Conservation (phyloP, 2,329 filamentous ascomycete species). For the Clonostachys rosea region DNA sequence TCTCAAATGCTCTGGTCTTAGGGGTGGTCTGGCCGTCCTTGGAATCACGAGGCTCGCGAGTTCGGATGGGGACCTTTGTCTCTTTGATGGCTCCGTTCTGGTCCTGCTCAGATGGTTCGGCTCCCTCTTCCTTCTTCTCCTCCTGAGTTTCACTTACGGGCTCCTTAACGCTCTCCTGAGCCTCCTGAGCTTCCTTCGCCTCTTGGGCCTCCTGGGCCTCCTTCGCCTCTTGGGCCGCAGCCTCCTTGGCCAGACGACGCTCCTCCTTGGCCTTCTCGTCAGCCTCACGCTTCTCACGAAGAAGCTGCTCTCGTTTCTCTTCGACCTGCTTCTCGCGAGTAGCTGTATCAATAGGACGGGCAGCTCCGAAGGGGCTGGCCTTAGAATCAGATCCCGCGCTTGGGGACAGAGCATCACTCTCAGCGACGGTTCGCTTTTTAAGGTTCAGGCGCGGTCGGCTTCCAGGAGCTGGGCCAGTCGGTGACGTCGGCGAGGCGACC, state of each 20-base stretch:
- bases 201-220: constrained; percentile 25
- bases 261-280: constrained; percentile 84
- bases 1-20: constrained; percentile 53
- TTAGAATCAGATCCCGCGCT: constrained; percentile 64
- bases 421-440: constrained; percentile 84
- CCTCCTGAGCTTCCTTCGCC: constrained; percentile 16
- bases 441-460: constrained; percentile 82
- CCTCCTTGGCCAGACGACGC: constrained; percentile 55
- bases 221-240: constrained; percentile 30
- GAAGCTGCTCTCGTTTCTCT: constrained; percentile 71
- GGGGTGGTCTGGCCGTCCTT: constrained; percentile 35
- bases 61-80: constrained; percentile 38
- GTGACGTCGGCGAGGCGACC: constrained; percentile 70
- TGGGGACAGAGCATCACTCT: constrained; percentile 50
- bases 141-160: constrained; percentile 16
- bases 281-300: constrained; percentile 80
- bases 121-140: constrained; percentile 13
- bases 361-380: constrained; percentile 89
- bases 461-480: constrained; percentile 47
- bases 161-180: constrained; percentile 12
- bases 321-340: constrained; percentile 85
- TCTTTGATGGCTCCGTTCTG: constrained; percentile 32
- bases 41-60: constrained; percentile 31
- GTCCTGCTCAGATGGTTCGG: constrained; percentile 6
- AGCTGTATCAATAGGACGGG: constrained; percentile 89